These are phyloP conservation scores for Fusarium sp. DNA, from an alignment of 2,329 filamentous ascomycete genomes.

Conservation along the genomic window DNA sequence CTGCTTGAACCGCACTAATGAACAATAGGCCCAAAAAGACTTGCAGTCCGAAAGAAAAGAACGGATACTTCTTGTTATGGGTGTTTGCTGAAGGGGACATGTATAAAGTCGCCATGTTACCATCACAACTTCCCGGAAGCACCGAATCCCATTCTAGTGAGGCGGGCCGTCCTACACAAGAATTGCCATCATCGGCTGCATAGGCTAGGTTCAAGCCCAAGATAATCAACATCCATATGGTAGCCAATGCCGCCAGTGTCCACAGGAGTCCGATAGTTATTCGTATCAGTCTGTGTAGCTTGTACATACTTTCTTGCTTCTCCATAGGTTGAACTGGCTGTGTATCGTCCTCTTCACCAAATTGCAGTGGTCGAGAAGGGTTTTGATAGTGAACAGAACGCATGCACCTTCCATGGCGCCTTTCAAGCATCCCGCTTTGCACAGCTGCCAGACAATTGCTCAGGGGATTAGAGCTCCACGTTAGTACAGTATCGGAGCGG, in stretches of 20 bases:
- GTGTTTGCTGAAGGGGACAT: background rate
- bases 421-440: background rate
- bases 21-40: background rate
- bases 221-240: background rate
- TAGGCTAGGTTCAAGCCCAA: background rate
- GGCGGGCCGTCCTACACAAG: background rate
- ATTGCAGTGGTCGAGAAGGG: too few relatives aligned
- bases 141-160: background rate
- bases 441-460: background rate
- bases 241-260: background rate
- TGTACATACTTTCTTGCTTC: background rate
- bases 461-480: background rate
- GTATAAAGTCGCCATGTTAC: background rate
- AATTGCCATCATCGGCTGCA: background rate
- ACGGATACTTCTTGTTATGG: background rate
- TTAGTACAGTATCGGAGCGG: background rate
- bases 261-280: background rate
- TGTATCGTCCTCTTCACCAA: background rate
- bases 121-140: background rate
- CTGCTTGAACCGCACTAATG: background rate
- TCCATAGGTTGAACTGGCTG: background rate
- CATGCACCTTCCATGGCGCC: background rate
- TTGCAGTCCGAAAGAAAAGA: too few relatives aligned
- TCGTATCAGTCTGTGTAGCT: background rate
- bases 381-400: background rate